phyloP scores from a whole-genome alignment of 768 basidiomycete genomes.

The Suillus placidus region DNA sequence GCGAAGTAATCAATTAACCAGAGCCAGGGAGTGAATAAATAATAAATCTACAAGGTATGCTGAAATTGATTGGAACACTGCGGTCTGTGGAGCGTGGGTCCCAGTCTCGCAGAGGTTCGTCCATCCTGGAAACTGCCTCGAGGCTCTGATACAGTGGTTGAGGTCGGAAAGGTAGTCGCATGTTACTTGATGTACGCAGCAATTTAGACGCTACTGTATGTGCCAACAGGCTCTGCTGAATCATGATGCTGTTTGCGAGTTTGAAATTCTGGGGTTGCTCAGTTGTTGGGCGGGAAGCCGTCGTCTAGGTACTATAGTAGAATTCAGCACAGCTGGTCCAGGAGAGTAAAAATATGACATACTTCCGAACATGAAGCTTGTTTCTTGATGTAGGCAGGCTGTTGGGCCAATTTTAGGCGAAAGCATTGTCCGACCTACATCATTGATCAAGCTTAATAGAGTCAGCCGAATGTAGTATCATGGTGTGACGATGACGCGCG shows the following conservation, averaged over 20 bases:
- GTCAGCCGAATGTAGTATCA: too few relatives aligned
- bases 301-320: conserved; percentile 9
- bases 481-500: too few relatives aligned
- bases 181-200: conserved; percentile 14
- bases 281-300: neutral
- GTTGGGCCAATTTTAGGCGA: neutral
- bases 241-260: conserved; percentile 12
- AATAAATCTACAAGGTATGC: conserved; percentile 39
- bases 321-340: neutral
- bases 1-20: conserved; percentile 52
- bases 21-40: conserved; percentile 66
- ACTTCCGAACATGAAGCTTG: neutral
- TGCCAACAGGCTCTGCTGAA: conserved; percentile 18
- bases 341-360: neutral
- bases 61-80: conserved; percentile 24
- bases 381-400: neutral
- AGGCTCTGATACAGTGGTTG: conserved; percentile 35
- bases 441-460: too few relatives aligned
- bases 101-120: conserved; percentile 8
- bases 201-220: neutral
- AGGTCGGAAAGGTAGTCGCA: conserved; percentile 24
- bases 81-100: conserved; percentile 15
- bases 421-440: neutral
- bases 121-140: conserved; percentile 22
- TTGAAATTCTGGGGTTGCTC: conserved; percentile 17